Evolutionary conservation across 2,329 filamentous ascomycete genomes (phyloP).

Genomic region (Calonectria multiphialidica): DNA sequence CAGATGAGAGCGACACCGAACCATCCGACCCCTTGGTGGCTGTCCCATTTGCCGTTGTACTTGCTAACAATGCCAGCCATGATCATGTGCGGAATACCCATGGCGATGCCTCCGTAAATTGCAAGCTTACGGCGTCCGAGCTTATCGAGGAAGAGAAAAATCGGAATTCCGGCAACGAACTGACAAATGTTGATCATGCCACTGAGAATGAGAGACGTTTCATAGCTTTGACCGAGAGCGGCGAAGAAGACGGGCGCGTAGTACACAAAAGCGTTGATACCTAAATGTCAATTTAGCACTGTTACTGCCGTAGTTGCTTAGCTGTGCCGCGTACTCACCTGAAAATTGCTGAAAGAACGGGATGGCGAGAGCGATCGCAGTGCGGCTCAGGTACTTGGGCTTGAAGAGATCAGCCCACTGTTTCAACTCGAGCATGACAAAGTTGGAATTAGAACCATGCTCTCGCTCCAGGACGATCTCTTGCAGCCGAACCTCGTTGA

Average conservation of each 20-base stretch:
- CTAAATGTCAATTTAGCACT: not conserved
- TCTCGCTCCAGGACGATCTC: constrained; percentile 33
- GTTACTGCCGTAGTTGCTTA: not conserved
- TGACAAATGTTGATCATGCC: constrained; percentile 52
- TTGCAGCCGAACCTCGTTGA: constrained; percentile 61
- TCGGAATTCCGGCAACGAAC: constrained; percentile 43
- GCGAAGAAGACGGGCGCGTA: constrained; percentile 43
- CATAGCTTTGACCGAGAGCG: constrained; percentile 40
- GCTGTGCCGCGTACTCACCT: not conserved
- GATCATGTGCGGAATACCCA: constrained; percentile 31
- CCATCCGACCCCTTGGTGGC: constrained; percentile 25
- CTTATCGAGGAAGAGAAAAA: constrained; percentile 46
- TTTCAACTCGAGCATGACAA: constrained; percentile 57
- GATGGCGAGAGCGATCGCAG: constrained; percentile 36
- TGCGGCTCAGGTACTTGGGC: constrained; percentile 56
- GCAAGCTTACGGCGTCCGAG: constrained; percentile 43
- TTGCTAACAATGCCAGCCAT: constrained; percentile 31
- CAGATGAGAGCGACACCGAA: constrained; percentile 30
- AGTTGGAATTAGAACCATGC: constrained; percentile 34
- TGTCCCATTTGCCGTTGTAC: constrained; percentile 27
- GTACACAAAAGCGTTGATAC: constrained; percentile 40
- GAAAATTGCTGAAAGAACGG: constrained; percentile 41
- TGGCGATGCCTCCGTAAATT: constrained; percentile 33
- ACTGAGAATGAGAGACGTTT: constrained; percentile 47
- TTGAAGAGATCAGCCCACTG: constrained; percentile 62